Percentiles rank a stretch among this genome's conserved stretches.
Evolutionary conservation across 1,139 yeast genomes (phyloP).

Genomic region (Saccharomyces pastorianus): DNA sequence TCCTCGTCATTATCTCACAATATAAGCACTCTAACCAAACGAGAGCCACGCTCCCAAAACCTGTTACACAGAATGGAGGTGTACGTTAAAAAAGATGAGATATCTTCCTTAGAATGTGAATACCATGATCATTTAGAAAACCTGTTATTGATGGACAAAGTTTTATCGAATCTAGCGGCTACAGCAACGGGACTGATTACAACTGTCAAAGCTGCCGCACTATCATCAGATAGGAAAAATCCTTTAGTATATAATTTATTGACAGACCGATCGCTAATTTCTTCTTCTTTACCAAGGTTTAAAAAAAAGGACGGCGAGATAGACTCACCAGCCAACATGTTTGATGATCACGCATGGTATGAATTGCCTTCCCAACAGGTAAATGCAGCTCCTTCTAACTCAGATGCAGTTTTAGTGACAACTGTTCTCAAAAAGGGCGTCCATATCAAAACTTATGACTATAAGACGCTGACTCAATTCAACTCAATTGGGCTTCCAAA

Average conservation of each 20-base stretch:
- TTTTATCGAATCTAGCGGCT: slow-evolving; percentile 33
- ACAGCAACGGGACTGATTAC: slow-evolving; percentile 36
- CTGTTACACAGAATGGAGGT: slow-evolving; percentile 17
- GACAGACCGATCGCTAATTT: slow-evolving; percentile 86
- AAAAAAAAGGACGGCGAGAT: slow-evolving; percentile 31
- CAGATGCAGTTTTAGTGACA: slow-evolving; percentile 39
- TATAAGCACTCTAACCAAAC: slow-evolving; percentile 7
- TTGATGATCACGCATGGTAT: slow-evolving; percentile 18
- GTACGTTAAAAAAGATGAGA: slow-evolving; percentile 39
- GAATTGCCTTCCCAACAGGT: slow-evolving; percentile 16
- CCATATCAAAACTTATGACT: slow-evolving; percentile 44
- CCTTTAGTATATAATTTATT: slow-evolving; percentile 83
- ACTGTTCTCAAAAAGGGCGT: slow-evolving; percentile 76
- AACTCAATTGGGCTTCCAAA: slow-evolving; percentile 26
- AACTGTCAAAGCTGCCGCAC: slow-evolving; percentile 27
- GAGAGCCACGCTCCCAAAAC: slow-evolving; percentile 14
- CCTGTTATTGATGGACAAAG: slow-evolving; percentile 30
- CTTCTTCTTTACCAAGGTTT: slow-evolving; percentile 83
- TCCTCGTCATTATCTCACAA: slow-evolving; percentile 10
- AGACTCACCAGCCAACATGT: slow-evolving; percentile 1
- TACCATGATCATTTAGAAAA: slow-evolving; percentile 30
- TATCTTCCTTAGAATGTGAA: slow-evolving; percentile 10
- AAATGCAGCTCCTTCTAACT: slow-evolving; percentile 5
- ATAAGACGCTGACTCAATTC: slow-evolving; percentile 25
- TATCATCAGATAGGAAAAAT: slow-evolving; percentile 37